These are phyloP conservation scores for Coriaria nepalensis DNA, from an alignment of 306 rosid species.

Conservation along the genomic window DNA sequence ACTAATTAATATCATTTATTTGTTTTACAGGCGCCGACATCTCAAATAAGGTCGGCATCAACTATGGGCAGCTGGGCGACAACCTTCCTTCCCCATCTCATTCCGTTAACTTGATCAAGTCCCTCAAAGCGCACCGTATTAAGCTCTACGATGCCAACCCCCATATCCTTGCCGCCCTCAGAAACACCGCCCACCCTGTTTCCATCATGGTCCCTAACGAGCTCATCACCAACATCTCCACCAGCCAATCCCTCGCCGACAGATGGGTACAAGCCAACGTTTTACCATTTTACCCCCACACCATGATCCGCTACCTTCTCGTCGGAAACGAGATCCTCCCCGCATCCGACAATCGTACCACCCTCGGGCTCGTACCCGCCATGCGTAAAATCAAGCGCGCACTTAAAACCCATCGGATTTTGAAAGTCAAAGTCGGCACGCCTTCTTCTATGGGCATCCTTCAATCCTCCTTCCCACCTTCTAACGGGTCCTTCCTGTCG, in stretches of 20 bases:
- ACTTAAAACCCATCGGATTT: constrained; percentile 22
- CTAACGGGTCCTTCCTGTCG: constrained; percentile 54
- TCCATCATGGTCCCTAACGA: constrained; percentile 67
- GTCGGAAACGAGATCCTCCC: constrained; percentile 68
- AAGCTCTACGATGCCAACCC: constrained; percentile 44
- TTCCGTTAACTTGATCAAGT: constrained; percentile 36
- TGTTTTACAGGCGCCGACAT: constrained; percentile 33
- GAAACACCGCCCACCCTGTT: constrained; percentile 35
- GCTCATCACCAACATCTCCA: constrained; percentile 39
- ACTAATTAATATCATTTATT: not conserved
- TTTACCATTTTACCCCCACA: constrained; percentile 34
- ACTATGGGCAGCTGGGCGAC: constrained; percentile 68
- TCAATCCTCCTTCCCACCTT: constrained; percentile 61
- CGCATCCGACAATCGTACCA: constrained; percentile 18
- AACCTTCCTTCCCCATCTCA: constrained; percentile 42
- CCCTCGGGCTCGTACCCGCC: constrained; percentile 52
- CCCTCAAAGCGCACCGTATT: constrained; percentile 43
- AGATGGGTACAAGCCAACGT: constrained; percentile 44
- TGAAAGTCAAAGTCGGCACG: constrained; percentile 62
- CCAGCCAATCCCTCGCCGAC: constrained; percentile 40
- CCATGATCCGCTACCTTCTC: constrained; percentile 60
- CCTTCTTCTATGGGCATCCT: constrained; percentile 53
- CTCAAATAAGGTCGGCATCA: constrained; percentile 36
- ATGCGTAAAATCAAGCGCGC: constrained; percentile 40
- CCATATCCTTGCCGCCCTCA: constrained; percentile 39